These are phyloP conservation scores for Pugionium cornutum DNA, from an alignment of 345 rosid species.

Conservation along the genomic window DNA sequence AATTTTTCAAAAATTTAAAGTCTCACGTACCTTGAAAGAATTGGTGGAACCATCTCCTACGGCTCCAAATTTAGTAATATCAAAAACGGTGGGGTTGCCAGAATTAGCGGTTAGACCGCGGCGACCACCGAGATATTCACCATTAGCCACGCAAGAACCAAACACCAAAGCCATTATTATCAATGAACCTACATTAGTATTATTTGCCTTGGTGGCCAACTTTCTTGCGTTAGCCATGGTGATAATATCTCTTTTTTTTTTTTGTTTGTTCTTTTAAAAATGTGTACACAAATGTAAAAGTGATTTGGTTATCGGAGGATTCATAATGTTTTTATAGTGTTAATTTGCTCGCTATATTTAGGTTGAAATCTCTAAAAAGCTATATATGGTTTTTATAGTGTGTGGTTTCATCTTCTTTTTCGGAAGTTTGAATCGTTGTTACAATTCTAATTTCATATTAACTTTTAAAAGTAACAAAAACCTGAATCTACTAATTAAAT, in stretches of 20 bases:
- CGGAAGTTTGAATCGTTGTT: slow-evolving; percentile 6
- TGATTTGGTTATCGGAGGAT: slow-evolving; percentile 10
- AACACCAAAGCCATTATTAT: slow-evolving; percentile 39
- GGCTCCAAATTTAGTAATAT: slow-evolving; percentile 23
- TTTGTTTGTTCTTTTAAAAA: slow-evolving; percentile 25
- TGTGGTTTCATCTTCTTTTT: slow-evolving; percentile 33
- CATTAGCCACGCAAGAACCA: slow-evolving; percentile 45
- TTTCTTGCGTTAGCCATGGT: slow-evolving; percentile 48
- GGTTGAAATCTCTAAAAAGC: neutral
- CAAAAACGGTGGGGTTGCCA: slow-evolving; percentile 32
- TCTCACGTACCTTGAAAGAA: no score
- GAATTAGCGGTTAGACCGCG: slow-evolving; percentile 39
- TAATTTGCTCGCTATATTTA: neutral
- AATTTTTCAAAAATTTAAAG: no score
- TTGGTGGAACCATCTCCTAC: no score
- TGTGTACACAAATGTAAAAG: slow-evolving; percentile 22
- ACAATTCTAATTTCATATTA: no score
- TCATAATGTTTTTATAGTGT: slow-evolving; percentile 23
- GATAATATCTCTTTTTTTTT: slow-evolving; percentile 24
- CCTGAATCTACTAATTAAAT: no score
- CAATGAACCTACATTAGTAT: slow-evolving; percentile 25
- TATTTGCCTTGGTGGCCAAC: slow-evolving; percentile 28
- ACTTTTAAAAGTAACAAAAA: no score
- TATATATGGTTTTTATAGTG: neutral
- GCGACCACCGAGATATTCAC: slow-evolving; percentile 37